Percentiles rank a stretch among this genome's conserved stretches.
phyloP scores from a whole-genome alignment of 2,329 filamentous ascomycete species.

The Neonectria neomacrospora region DNA sequence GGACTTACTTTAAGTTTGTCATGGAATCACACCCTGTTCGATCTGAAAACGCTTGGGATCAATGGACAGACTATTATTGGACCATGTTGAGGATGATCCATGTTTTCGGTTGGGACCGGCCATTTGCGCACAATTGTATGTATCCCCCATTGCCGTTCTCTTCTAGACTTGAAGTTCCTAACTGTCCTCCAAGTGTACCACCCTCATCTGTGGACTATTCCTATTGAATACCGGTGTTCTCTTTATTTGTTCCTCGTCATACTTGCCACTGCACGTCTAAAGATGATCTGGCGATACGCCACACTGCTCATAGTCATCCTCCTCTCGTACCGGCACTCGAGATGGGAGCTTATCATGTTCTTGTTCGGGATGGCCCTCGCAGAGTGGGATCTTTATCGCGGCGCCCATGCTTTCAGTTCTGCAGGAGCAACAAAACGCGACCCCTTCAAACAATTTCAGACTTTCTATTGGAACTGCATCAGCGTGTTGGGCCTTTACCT shows the following conservation, averaged over 20 bases:
- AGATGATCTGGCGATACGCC: slow-evolving; percentile 54
- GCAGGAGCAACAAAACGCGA: slow-evolving; percentile 30
- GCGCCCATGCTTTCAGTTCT: slow-evolving; percentile 52
- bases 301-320: slow-evolving; percentile 55
- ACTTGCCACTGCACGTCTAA: slow-evolving; percentile 61
- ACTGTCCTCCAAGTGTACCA: slow-evolving; percentile 57
- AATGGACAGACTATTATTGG: slow-evolving; percentile 28
- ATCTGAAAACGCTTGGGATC: slow-evolving; percentile 11
- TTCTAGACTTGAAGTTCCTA: slow-evolving; percentile 20
- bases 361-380: slow-evolving; percentile 64
- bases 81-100: slow-evolving; percentile 63
- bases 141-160: not conserved
- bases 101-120: slow-evolving; percentile 61
- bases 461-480: slow-evolving; percentile 52
- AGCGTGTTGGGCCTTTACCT: slow-evolving; percentile 65
- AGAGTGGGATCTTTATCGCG: slow-evolving; percentile 63
- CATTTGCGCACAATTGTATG: slow-evolving; percentile 59
- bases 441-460: slow-evolving; percentile 20
- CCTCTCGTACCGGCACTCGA: slow-evolving; percentile 59
- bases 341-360: slow-evolving; percentile 68
- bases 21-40: slow-evolving; percentile 7
- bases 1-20: slow-evolving; percentile 50
- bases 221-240: slow-evolving; percentile 68
- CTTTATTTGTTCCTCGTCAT: slow-evolving; percentile 66
- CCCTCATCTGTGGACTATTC: slow-evolving; percentile 72